Conservation (phyloP, 768 basidiomycete genomes). For the Kwoniella europaea region DNA sequence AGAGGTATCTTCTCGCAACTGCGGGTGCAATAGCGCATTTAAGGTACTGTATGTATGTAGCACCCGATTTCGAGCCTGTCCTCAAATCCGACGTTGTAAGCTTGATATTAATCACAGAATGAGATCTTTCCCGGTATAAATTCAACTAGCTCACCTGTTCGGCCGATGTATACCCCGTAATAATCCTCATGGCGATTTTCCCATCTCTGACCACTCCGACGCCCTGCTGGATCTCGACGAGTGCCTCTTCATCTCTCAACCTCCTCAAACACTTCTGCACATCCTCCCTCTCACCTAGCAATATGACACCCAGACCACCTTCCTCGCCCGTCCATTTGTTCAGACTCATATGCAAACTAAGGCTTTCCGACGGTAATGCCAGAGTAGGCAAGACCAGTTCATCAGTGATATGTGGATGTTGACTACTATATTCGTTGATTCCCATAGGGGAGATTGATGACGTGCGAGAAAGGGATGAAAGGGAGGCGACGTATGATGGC, state of each 20-base stretch:
- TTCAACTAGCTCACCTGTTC: slow-evolving; percentile 29
- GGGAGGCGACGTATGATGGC: slow-evolving; percentile 36
- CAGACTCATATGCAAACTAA: slow-evolving; percentile 38
- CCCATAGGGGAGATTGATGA: slow-evolving; percentile 20
- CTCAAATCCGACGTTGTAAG: neutral
- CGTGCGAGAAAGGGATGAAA: slow-evolving; percentile 36
- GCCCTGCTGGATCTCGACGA: slow-evolving; percentile 32
- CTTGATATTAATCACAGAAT: neutral
- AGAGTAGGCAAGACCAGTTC: slow-evolving; percentile 47
- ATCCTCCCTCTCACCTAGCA: slow-evolving; percentile 21
- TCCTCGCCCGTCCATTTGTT: slow-evolving; percentile 24
- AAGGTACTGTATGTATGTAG: slow-evolving; percentile 24
- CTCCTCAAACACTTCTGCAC: slow-evolving; percentile 21
- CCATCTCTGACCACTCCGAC: slow-evolving; percentile 32
- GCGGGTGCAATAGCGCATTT: slow-evolving; percentile 34
- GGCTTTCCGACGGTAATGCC: slow-evolving; percentile 37
- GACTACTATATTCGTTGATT: neutral
- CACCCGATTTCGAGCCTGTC: slow-evolving; percentile 22
- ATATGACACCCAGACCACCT: slow-evolving; percentile 13
- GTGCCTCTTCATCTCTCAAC: slow-evolving; percentile 29
- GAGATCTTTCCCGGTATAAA: neutral
- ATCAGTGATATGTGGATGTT: slow-evolving; percentile 5
- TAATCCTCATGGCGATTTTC: slow-evolving; percentile 29
- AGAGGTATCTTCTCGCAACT: slow-evolving; percentile 11
- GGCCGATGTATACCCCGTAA: slow-evolving; percentile 12